Evolutionary conservation across 345 rosid species (phyloP).

Genomic region (Cardiospermum halicacabum): DNA sequence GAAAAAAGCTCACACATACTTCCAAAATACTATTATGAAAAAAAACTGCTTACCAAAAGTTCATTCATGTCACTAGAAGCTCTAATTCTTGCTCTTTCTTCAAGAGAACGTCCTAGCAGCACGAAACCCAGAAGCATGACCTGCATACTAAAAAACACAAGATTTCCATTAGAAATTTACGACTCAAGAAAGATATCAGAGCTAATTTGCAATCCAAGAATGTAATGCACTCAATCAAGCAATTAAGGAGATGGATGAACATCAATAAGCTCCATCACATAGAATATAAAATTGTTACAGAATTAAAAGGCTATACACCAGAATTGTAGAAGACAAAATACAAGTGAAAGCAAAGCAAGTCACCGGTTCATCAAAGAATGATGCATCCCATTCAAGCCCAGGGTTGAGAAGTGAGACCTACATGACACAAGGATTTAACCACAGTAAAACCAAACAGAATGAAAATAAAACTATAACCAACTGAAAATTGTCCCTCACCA

Average conservation of each 20-base stretch:
- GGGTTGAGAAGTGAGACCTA: slow-evolving; percentile 86
- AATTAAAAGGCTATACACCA: slow-evolving; percentile 5
- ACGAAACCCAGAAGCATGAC: slow-evolving; percentile 99
- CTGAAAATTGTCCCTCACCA: slow-evolving; percentile 39
- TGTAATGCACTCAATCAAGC: background rate
- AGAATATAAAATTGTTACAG: background rate
- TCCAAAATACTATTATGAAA: background rate
- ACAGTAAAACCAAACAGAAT: background rate
- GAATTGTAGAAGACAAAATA: slow-evolving; percentile 10
- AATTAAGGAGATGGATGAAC: background rate
- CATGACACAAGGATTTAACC: slow-evolving; percentile 17
- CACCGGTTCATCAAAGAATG: slow-evolving; percentile 98
- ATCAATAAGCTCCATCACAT: background rate
- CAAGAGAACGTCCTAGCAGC: slow-evolving; percentile 90
- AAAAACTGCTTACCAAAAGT: slow-evolving; percentile 68
- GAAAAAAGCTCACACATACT: background rate
- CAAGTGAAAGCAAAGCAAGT: slow-evolving; percentile 38
- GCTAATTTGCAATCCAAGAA: background rate
- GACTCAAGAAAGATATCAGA: background rate
- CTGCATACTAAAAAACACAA: slow-evolving; percentile 72
- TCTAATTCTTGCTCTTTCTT: slow-evolving; percentile 77
- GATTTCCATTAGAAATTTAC: slow-evolving; percentile 40
- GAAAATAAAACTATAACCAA: background rate
- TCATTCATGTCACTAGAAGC: slow-evolving; percentile 97
- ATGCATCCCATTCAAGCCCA: slow-evolving; percentile 83